Base-by-base conservation (phyloP, 495 filamentous ascomycete genomes). In the Annulohypoxylon stygium region DNA sequence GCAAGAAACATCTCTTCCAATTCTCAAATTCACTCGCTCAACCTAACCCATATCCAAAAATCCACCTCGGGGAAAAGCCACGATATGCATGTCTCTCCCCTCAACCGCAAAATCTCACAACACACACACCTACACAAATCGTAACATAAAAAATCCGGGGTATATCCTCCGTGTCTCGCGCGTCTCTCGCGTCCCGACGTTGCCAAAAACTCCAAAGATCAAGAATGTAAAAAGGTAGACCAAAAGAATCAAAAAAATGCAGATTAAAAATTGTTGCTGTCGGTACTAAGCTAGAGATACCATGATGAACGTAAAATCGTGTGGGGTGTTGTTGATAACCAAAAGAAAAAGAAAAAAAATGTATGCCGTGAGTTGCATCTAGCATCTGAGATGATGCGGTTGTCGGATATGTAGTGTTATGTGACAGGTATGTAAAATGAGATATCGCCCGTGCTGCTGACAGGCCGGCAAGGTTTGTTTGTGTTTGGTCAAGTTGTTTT, bases 131-230 rank as follows among this genome's bases (percentile, higher is more conserved):
- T 2, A 6, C 30, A 30, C 30, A 30, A 30, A 30, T 2, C 45
- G 25, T 43, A 47, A 70, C 50, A 63, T 16, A 65, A 65, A 66
- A 61, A 33, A 45, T 60, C 63, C 39, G 67, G 73, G 73, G 73
- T 75, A 75, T 75, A 75, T 75, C 73, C 73, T 75, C 65, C 73
- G 55, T 68, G 59, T 72, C 73, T 66, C 54, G 59, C 73, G 62
- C 61, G 26, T 65, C 61, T 61, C 60, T 70, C 67, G 67, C 72
- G 67, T 64, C 26, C 65, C 41, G 67, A 70, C 72, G 53, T 70
- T 64, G 36, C 72, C 64, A 57, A 72, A 58, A 75, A 72, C 69
- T 71, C 68, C 68, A 16, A 30, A 23, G 20, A 23, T 23, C 20
- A 23, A 23, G 20, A 30, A 30, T 43, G 37, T 57, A 14, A 4